A percentile compares a stretch with the other conserved stretches of the same genome.
phyloP scores from a whole-genome alignment of 805 yeast genomes.

The Metschnikowia bowlesiae region DNA sequence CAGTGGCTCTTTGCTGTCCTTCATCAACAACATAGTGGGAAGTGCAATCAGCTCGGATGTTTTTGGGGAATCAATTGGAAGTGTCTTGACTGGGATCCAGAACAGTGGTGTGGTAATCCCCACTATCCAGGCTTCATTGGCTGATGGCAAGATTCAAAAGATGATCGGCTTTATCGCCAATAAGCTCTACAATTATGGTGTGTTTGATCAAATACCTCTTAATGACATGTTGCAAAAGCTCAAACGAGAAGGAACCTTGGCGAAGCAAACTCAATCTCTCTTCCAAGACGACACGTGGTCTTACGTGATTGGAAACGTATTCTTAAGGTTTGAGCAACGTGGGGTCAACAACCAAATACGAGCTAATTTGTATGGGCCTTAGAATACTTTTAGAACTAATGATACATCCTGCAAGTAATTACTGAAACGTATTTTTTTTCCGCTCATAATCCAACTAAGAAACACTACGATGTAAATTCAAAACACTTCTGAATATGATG shows the following conservation, averaged over 20 bases:
- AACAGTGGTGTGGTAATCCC: constrained; percentile 28
- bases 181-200: constrained; percentile 31
- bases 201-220: constrained; percentile 28
- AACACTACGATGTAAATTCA: not conserved
- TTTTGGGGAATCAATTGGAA: constrained; percentile 18
- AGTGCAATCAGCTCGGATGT: constrained; percentile 21
- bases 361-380: constrained; percentile 27
- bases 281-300: constrained; percentile 28
- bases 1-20: constrained; percentile 30
- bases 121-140: constrained; percentile 21
- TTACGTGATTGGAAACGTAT: constrained; percentile 29
- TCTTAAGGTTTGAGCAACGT: constrained; percentile 25
- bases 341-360: constrained; percentile 31
- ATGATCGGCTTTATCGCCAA: constrained; percentile 22
- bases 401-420: not conserved
- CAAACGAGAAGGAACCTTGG: constrained; percentile 22
- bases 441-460: not conserved
- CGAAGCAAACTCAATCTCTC: constrained; percentile 21
- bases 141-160: constrained; percentile 16
- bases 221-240: constrained; percentile 18
- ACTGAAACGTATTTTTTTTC: not conserved
- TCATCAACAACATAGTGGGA: constrained; percentile 28
- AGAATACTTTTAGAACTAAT: not conserved
- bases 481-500: not conserved
- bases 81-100: constrained; percentile 28